Conservation (phyloP, 129 eudicot species). For the carrot (Daucus carota) region DH1_v3.0 NC_030386.2:21783501-21784000, state of each 20-base stretch:
- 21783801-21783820: background rate
- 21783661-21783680: background rate
- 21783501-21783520: background rate
- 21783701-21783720: background rate
- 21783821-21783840: background rate
- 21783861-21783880: background rate
- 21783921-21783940: background rate
- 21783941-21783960: background rate
- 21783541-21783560: background rate
- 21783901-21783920: background rate
- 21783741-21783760: background rate
- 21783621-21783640: background rate
- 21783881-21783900: background rate
- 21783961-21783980: no score
- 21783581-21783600: slow-evolving; percentile 1
- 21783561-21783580: background rate
- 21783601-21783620: background rate
- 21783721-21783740: background rate
- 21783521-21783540: background rate
- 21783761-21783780: background rate
- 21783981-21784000: no score
- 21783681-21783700: background rate
- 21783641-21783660: background rate
- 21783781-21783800: background rate
- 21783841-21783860: no score